phyloP scores from a whole-genome alignment of 1,139 yeast genomes.

The Williopsis jadinii region DNA sequence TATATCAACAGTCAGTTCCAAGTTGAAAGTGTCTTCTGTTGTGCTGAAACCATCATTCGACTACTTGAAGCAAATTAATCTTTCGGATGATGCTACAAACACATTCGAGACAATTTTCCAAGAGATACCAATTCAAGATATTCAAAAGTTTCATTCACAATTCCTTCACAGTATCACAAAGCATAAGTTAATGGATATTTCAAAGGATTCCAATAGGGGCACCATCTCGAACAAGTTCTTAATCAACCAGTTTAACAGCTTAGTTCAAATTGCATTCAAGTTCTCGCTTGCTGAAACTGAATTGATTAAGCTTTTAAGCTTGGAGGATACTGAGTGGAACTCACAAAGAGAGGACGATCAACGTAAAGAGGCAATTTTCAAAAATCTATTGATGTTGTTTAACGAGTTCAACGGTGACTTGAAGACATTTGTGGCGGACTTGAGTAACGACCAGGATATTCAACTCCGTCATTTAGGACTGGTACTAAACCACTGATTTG shows the following conservation, averaged over 20 bases:
- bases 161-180: conserved; percentile 35
- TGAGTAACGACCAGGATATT: conserved; percentile 29
- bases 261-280: conserved; percentile 36
- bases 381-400: conserved; percentile 14
- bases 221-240: conserved; percentile 34
- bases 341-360: conserved; percentile 4
- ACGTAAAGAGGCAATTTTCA: conserved; percentile 14
- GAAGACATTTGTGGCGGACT: conserved; percentile 27
- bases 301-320: conserved; percentile 33
- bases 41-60: conserved; percentile 11
- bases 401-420: conserved; percentile 19
- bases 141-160: conserved; percentile 34
- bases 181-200: conserved; percentile 31
- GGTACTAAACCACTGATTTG: conserved; percentile 14
- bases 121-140: conserved; percentile 39
- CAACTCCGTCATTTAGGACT: conserved; percentile 27
- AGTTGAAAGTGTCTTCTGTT: conserved; percentile 9
- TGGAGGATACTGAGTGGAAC: conserved; percentile 17
- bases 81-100: conserved; percentile 1
- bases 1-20: conserved; percentile 8
- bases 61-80: conserved; percentile 13
- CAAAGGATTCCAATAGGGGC: conserved; percentile 33
- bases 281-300: conserved; percentile 43
- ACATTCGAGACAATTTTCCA: conserved; percentile 10
- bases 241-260: conserved; percentile 38